Percentiles rank a stretch among this genome's conserved stretches.
Evolutionary conservation across 768 basidiomycete species (phyloP).

Genomic region (Boletellus ananiceps): DNA sequence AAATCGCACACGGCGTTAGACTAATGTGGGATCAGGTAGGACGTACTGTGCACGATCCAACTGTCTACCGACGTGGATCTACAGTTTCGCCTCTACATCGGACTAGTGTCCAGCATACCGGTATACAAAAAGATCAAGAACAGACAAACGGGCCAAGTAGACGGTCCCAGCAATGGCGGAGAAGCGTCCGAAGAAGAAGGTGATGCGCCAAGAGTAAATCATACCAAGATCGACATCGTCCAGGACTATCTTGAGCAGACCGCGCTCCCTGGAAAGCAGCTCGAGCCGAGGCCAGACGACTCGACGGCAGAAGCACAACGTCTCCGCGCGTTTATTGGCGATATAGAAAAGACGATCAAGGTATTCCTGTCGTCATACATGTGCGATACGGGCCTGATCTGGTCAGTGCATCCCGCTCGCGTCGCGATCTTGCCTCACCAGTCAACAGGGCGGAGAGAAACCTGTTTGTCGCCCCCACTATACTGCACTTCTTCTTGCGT

Average conservation of each 20-base stretch:
- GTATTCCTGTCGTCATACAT: constrained; percentile 71
- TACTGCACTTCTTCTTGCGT: constrained; percentile 43
- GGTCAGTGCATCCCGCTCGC: constrained; percentile 35
- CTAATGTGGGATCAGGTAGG: constrained; percentile 30
- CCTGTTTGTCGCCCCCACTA: constrained; percentile 38
- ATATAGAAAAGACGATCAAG: constrained; percentile 55
- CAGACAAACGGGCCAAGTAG: constrained; percentile 13
- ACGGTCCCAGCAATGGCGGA: constrained; percentile 31
- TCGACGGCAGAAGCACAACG: constrained; percentile 13
- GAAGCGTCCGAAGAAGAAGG: constrained; percentile 28
- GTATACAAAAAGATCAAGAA: constrained; percentile 28
- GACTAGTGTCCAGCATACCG: constrained; percentile 28
- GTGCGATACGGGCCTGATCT: constrained; percentile 59
- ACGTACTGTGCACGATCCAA: background rate
- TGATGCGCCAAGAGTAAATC: constrained; percentile 19
- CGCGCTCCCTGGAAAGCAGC: constrained; percentile 26
- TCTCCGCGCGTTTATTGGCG: constrained; percentile 50
- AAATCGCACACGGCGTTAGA: constrained; percentile 26
- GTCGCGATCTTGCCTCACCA: constrained; percentile 4
- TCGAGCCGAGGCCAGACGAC: constrained; percentile 19
- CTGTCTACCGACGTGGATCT: background rate
- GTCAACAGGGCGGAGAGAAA: constrained; percentile 39
- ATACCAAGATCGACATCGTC: constrained; percentile 19
- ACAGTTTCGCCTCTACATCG: constrained; percentile 31
- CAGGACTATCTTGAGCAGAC: constrained; percentile 30